Evolutionary conservation across 495 filamentous ascomycete species (phyloP).

Genomic region (Tetracladium marchalianum): DNA sequence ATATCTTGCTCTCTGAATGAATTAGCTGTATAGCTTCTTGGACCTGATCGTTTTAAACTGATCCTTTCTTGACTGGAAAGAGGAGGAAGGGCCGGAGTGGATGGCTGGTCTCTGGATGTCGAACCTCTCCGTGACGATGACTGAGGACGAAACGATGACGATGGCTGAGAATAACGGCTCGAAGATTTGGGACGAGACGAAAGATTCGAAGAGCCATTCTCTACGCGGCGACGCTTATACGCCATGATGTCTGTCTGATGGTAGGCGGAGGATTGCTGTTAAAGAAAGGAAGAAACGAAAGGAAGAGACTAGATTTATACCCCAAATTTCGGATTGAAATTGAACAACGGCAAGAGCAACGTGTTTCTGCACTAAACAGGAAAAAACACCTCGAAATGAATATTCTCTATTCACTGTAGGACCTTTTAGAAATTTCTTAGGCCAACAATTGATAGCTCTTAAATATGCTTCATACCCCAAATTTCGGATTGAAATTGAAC

Average conservation of each 20-base stretch:
- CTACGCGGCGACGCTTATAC: slow-evolving; percentile 15
- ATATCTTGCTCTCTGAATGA: slow-evolving; percentile 4
- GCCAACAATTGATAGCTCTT: too few relatives aligned
- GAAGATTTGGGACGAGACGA: slow-evolving; percentile 3
- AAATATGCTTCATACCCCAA: too few relatives aligned
- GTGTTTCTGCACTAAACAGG: too few relatives aligned
- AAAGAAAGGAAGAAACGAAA: not conserved
- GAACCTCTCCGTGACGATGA: slow-evolving; percentile 8
- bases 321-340: too few relatives aligned
- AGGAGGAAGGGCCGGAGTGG: slow-evolving; percentile 20
- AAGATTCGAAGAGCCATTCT: not conserved
- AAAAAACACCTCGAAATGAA: too few relatives aligned
- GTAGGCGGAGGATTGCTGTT: not conserved
- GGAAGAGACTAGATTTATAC: not conserved
- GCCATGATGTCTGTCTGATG: slow-evolving; percentile 8
- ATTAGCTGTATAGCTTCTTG: slow-evolving; percentile 7
- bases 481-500: too few relatives aligned
- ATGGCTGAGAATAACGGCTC: not conserved
- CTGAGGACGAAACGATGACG: slow-evolving; percentile 4
- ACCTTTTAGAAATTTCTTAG: too few relatives aligned
- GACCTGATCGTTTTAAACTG: slow-evolving; percentile 16
- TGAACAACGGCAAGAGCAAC: too few relatives aligned
- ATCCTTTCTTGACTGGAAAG: slow-evolving; percentile 17
- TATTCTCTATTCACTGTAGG: too few relatives aligned
- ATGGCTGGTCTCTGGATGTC: slow-evolving; percentile 6